Evolutionary conservation across 768 basidiomycete species (phyloP), one percentile per base, ranked within the genome.

Genomic region (Lyophyllum atratum): DNA sequence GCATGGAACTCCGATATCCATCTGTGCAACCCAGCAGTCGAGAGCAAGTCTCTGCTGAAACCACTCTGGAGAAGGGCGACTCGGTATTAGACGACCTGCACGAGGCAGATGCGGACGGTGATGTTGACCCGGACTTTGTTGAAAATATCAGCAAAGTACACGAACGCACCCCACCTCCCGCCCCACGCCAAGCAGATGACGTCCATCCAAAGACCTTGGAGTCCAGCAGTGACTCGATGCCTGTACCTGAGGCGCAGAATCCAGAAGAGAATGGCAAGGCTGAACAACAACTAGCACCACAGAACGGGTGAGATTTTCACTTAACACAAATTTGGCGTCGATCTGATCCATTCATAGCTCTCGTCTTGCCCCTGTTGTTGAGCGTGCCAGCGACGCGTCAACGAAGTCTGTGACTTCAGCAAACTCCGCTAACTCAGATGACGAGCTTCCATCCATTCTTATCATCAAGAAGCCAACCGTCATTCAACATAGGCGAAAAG

Each of bases 21-120:
- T 45, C 56, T 8, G 34, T 37, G 40, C 40, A 53, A 19, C 26
- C 37, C 24, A 44, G 2, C 19, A n/a, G n/a, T 19, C 50, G 17
- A 5, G 46, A 48, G 8, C 11, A 17, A 53, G 52, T 22, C 4
- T 29, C 40, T 29, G 3, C 45, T 14, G 29, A 8, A 22, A 22
- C 14, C 33, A 10, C n/a, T 28, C 8, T 19, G 8, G 40, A 19
- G 26, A 21, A 33, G 15, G 37, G 21, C 43, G 19, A 37, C 3
- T 33, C 33, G 3, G 43, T 17, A 22, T 44, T 24, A 10, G 28
- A 56, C 29, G 47, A 52, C n/a, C 14, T 28, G 31, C 55, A 65
- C 19, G 76, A 76, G 53, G 67, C 61, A 6, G 74, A 75, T 53
- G 73, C 75, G 4, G 71, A 74, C 48, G 75, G 72, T 8, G 72